phyloP scores from a whole-genome alignment of 177 flowering plant species.

The Vitis hybrid region DNA sequence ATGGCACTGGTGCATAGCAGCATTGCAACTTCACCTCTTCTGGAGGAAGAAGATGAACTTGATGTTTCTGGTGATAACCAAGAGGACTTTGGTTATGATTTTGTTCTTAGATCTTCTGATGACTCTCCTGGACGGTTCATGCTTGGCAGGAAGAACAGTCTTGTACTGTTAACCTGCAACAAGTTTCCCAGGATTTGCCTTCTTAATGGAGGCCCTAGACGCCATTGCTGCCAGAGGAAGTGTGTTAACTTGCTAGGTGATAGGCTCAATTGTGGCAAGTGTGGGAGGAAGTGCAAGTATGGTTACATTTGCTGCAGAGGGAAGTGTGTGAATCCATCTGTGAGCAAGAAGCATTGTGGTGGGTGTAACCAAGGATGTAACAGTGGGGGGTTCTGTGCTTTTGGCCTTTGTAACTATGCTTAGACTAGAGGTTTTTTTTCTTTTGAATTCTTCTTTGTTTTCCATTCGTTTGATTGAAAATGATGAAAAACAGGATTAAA shows the following conservation, averaged over 20 bases:
- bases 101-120: no score
- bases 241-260: conserved; percentile 26
- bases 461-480: no score
- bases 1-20: no score
- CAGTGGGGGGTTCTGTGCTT: conserved; percentile 17
- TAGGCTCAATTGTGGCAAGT: conserved; percentile 19
- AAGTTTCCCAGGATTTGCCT: conserved; percentile 15
- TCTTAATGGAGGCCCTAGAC: conserved; percentile 14
- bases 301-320: conserved; percentile 25
- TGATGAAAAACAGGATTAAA: no score
- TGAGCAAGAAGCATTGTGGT: conserved; percentile 19
- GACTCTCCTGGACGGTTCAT: no score
- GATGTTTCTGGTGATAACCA: no score
- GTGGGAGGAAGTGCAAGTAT: conserved; percentile 20
- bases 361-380: conserved; percentile 23
- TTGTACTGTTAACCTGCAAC: conserved; percentile 9
- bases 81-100: no score
- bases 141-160: no score
- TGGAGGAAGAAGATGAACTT: no score
- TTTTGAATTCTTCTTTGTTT: no score
- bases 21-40: no score
- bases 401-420: conserved; percentile 29
- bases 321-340: conserved; percentile 19
- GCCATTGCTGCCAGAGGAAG: conserved; percentile 26
- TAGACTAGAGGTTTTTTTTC: neutral